phyloP scores from a whole-genome alignment of 495 filamentous ascomycete species.

The Trypethelium eluteriae region DNA sequence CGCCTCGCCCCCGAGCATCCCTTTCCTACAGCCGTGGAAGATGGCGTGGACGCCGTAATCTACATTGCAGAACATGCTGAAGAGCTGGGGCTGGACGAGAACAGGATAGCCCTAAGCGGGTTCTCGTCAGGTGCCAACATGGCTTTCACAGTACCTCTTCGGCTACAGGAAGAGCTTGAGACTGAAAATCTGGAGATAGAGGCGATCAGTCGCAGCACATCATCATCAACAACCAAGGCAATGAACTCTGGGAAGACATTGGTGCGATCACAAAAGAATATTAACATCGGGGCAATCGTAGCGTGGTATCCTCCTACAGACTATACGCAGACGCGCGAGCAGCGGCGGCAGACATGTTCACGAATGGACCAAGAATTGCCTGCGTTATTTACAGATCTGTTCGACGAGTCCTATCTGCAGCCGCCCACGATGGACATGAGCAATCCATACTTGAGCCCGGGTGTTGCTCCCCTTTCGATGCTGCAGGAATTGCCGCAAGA shows the following conservation, averaged over 20 bases:
- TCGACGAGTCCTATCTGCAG: conserved; percentile 74
- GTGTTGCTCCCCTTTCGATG: conserved; percentile 48
- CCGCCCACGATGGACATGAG: conserved; percentile 45
- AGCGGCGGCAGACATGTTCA: conserved; percentile 56
- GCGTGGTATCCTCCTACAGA: conserved; percentile 83
- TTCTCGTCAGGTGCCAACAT: conserved; percentile 89
- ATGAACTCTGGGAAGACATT: conserved; percentile 8
- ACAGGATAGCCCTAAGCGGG: conserved; percentile 64
- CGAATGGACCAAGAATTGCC: conserved; percentile 68
- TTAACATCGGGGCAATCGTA: conserved; percentile 50
- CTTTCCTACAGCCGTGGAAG: conserved; percentile 42
- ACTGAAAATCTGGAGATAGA: neutral
- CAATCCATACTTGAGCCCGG: conserved; percentile 58
- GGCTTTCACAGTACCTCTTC: conserved; percentile 68
- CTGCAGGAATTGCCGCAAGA: conserved; percentile 52
- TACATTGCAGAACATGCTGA: conserved; percentile 37
- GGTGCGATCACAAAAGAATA: conserved; percentile 19
- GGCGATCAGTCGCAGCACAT: neutral
- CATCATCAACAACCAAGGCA: neutral
- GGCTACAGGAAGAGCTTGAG: conserved; percentile 44
- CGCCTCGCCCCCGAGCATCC: conserved; percentile 37
- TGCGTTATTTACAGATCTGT: conserved; percentile 68
- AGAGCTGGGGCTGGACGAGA: conserved; percentile 48
- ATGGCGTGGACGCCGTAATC: conserved; percentile 39
- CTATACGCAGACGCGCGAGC: conserved; percentile 65